Evolutionary conservation across 495 filamentous ascomycete genomes (phyloP), one percentile per base, ranked within the genome.

Genomic region (Podospora pseudopauciseta): DNA sequence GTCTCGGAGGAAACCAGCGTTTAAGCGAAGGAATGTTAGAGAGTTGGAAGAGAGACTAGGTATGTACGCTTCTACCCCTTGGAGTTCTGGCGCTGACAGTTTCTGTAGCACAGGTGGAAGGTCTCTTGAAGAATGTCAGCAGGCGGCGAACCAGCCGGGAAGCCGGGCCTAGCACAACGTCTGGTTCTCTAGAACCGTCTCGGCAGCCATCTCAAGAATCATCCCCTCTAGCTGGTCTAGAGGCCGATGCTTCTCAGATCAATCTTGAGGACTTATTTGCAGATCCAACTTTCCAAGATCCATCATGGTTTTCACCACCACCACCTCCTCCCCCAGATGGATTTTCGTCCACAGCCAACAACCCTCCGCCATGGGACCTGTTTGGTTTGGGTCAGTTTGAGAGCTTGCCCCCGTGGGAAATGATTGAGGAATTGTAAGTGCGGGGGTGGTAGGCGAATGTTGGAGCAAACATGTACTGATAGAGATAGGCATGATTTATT

Each of bases 21-120:
- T 91, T n/a, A 96, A 94, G 82, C 83, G 92, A 70, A 87, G 90
- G 66, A 95, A 94, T 80, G 92, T 94, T 69, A 93, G 89, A 80
- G 90, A 92, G 74, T 80, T 96, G 68, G 92, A 96, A 77, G 91
- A 91, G 60, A 83, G 92, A 66, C 79, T 96, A 73, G 89, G 91
- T 92, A 86, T 63, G 60, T 7, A 23, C 23, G 23, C 23, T 1
- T 23, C 23, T 23, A 23, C n/a, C 11, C 55, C 19, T 26, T 30
- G 2, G 4, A 9, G 49, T 32, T 32, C 11, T n/a, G 61, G 3
- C 64, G 19, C 57, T 65, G 4, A 56, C 18, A 28, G 63, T 68
- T 23, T 23, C 68, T 23, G 19, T 62, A 84, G 82, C 81, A 53
- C 82, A 84, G 69, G 82, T 84, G 16, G 82, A 84, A 63, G 81